Conservation (phyloP, 768 basidiomycete species). For the Asterophora lycoperdoides region DNA sequence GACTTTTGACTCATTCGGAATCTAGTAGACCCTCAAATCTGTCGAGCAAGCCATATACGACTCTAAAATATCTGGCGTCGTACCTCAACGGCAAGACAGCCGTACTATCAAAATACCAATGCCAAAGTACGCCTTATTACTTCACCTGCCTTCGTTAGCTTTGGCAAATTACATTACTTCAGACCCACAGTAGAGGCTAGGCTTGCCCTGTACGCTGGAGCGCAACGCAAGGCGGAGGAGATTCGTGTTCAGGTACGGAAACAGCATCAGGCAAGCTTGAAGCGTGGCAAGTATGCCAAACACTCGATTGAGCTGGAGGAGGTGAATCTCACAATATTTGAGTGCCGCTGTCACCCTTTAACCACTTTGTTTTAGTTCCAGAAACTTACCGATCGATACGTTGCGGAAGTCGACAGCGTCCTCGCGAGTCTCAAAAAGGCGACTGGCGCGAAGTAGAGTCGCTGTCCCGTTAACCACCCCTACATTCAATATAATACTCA, state of each 20-base stretch:
- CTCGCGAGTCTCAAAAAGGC: slow-evolving; percentile 60
- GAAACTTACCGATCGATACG: slow-evolving; percentile 58
- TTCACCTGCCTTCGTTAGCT: not conserved
- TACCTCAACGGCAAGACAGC: slow-evolving; percentile 66
- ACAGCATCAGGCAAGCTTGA: slow-evolving; percentile 60
- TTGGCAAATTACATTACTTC: not conserved
- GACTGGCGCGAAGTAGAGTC: slow-evolving; percentile 31
- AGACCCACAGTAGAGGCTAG: slow-evolving; percentile 80
- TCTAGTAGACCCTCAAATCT: slow-evolving; percentile 65
- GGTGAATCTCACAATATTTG: slow-evolving; percentile 35
- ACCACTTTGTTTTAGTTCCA: slow-evolving; percentile 52
- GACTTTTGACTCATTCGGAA: slow-evolving; percentile 15
- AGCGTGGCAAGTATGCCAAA: slow-evolving; percentile 66
- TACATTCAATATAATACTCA: not conserved
- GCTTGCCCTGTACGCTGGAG: slow-evolving; percentile 46
- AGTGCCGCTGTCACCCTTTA: not conserved
- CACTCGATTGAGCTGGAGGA: slow-evolving; percentile 68
- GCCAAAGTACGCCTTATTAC: slow-evolving; percentile 52
- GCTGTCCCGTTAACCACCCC: not conserved
- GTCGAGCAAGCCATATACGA: slow-evolving; percentile 74
- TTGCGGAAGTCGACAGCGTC: slow-evolving; percentile 64
- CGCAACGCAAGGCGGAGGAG: slow-evolving; percentile 68
- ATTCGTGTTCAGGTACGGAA: slow-evolving; percentile 72
- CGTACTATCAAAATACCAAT: slow-evolving; percentile 77
- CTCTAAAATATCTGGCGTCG: slow-evolving; percentile 67